These are phyloP conservation scores for Davidsoniella australis DNA, from an alignment of 2,329 filamentous ascomycete species.

Conservation along the genomic window DNA sequence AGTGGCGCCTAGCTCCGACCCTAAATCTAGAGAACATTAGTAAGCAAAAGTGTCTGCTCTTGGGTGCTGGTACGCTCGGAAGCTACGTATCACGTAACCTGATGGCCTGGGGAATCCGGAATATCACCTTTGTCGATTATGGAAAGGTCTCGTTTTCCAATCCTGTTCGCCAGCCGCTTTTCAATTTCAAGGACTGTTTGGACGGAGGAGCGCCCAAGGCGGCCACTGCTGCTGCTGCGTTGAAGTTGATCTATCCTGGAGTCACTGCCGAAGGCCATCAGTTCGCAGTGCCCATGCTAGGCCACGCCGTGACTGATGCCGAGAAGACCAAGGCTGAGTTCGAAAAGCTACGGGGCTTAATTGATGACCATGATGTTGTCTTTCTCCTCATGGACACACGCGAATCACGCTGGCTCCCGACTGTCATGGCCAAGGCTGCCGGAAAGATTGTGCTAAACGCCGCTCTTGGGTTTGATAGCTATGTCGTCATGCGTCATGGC, in stretches of 20 bases:
- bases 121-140: slow-evolving; percentile 93
- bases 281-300: slow-evolving; percentile 86
- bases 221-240: slow-evolving; percentile 56
- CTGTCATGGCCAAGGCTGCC: slow-evolving; percentile 82
- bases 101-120: slow-evolving; percentile 87
- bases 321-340: slow-evolving; percentile 55
- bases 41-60: slow-evolving; percentile 70
- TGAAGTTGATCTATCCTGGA: slow-evolving; percentile 79
- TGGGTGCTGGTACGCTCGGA: slow-evolving; percentile 84
- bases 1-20: slow-evolving; percentile 86
- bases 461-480: slow-evolving; percentile 89
- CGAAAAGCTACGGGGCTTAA: slow-evolving; percentile 53
- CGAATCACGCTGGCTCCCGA: slow-evolving; percentile 89
- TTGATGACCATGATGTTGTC: slow-evolving; percentile 75
- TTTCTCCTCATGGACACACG: slow-evolving; percentile 96
- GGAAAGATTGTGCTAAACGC: slow-evolving; percentile 96
- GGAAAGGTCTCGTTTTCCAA: slow-evolving; percentile 90
- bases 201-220: slow-evolving; percentile 77
- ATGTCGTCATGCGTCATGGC: slow-evolving; percentile 92
- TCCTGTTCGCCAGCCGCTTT: slow-evolving; percentile 85
- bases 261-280: slow-evolving; percentile 66
- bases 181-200: slow-evolving; percentile 75
- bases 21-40: slow-evolving; percentile 82
- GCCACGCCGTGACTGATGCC: slow-evolving; percentile 58
- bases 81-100: slow-evolving; percentile 85